phyloP scores from a whole-genome alignment of 1,284 basidiomycete species.

The Pisolithus thermaeus region DNA sequence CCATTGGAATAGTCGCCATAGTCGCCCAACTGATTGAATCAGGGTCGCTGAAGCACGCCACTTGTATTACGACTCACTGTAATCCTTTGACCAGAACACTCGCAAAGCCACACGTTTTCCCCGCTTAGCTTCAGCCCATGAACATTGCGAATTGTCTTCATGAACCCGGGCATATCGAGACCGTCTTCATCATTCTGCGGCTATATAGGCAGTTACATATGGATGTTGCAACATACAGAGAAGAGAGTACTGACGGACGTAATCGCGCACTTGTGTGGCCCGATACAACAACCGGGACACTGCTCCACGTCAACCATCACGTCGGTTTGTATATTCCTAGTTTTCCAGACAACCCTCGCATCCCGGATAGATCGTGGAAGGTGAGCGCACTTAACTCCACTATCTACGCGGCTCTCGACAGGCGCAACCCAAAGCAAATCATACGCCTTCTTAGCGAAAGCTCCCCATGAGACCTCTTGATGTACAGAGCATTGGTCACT shows the following conservation, averaged over 20 bases:
- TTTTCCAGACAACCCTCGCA: neutral
- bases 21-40: neutral
- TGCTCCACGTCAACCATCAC: neutral
- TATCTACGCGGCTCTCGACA: neutral
- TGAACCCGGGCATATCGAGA: no score
- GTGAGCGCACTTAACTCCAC: neutral
- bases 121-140: no score
- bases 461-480: neutral
- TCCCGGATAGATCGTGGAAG: neutral
- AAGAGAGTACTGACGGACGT: neutral
- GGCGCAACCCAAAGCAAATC: neutral
- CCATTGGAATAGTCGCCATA: neutral
- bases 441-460: neutral
- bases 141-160: no score
- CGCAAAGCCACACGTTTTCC: no score
- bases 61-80: no score
- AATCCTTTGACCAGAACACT: no score
- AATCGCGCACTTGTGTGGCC: neutral
- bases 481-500: neutral
- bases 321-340: neutral
- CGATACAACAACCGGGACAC: neutral
- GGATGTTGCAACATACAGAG: neutral
- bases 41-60: neutral
- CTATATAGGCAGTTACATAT: neutral
- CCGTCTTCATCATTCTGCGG: no score